Conservation (phyloP, 1,284 basidiomycete species). For the Apiotrichum gamsii region DNA sequence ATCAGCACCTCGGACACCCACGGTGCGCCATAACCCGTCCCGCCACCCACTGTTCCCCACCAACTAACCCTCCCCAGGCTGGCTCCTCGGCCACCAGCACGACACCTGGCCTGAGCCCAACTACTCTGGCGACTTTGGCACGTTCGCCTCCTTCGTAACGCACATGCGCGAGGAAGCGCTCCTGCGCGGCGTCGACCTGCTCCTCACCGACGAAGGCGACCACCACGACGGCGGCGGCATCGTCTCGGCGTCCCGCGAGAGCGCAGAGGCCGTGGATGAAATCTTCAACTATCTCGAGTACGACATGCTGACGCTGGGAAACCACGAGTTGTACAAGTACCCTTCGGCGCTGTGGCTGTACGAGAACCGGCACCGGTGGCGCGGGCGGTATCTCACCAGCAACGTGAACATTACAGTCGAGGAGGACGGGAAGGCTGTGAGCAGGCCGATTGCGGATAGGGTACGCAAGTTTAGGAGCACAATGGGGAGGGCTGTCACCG, state of each 20-base stretch:
- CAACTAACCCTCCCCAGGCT: no score
- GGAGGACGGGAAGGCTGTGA: constrained; percentile 48
- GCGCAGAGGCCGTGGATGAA: constrained; percentile 68
- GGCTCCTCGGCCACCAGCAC: constrained; percentile 47
- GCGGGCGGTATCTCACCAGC: constrained; percentile 69
- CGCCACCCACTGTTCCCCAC: no score
- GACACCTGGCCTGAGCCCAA: constrained; percentile 48
- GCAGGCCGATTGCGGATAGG: constrained; percentile 51
- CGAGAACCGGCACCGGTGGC: constrained; percentile 55
- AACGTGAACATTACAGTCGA: constrained; percentile 77
- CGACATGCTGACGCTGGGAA: constrained; percentile 78
- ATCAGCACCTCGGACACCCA: constrained; percentile 45
- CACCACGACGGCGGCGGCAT: constrained; percentile 63
- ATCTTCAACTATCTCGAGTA: constrained; percentile 70
- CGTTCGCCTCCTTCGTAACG: constrained; percentile 69
- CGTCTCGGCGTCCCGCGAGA: constrained; percentile 38
- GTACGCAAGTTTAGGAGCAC: constrained; percentile 69
- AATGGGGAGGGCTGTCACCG: constrained; percentile 65
- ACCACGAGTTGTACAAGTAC: constrained; percentile 82
- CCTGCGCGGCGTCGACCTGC: constrained; percentile 37
- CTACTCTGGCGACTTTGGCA: constrained; percentile 63
- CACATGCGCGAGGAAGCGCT: constrained; percentile 70
- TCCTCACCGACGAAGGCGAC: constrained; percentile 49
- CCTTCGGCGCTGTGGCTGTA: constrained; percentile 70
- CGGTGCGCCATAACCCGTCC: no score